phyloP scores from a whole-genome alignment of 2,329 filamentous ascomycete genomes.

The Hyphodiscus sp. region DNA sequence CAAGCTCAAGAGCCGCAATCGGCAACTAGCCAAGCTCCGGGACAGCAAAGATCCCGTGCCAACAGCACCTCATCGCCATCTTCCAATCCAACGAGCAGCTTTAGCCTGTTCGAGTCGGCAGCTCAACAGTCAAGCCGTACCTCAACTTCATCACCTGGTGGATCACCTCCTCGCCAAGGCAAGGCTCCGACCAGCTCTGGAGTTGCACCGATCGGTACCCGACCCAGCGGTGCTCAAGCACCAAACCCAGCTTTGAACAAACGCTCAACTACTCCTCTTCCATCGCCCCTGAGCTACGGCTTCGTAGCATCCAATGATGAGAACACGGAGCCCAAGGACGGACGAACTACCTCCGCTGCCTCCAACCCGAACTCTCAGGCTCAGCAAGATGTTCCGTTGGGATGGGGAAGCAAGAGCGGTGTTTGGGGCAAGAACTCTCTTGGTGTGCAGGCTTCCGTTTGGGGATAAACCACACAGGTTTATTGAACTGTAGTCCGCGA shows the following conservation, averaged over 20 bases:
- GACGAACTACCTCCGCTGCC: slow-evolving; percentile 44
- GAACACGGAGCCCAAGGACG: slow-evolving; percentile 35
- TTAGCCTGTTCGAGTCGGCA: slow-evolving; percentile 53
- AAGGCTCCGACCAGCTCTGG: slow-evolving; percentile 52
- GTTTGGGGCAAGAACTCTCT: slow-evolving; percentile 84
- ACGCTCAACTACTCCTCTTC: slow-evolving; percentile 80
- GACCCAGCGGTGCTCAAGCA: slow-evolving; percentile 55
- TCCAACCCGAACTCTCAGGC: slow-evolving; percentile 47
- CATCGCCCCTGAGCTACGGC: slow-evolving; percentile 78
- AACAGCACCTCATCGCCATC: slow-evolving; percentile 84
- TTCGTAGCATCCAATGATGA: slow-evolving; percentile 51
- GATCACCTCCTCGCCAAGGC: slow-evolving; percentile 67
- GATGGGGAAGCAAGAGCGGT: slow-evolving; percentile 69
- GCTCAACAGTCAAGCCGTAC: slow-evolving; percentile 68
- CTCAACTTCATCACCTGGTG: slow-evolving; percentile 78
- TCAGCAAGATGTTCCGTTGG: slow-evolving; percentile 39
- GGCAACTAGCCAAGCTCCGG: slow-evolving; percentile 32
- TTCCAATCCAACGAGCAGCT: slow-evolving; percentile 54
- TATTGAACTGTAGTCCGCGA: not conserved
- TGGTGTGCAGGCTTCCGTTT: slow-evolving; percentile 86
- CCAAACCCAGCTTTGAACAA: slow-evolving; percentile 54
- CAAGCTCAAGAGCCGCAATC: slow-evolving; percentile 42
- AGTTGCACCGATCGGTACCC: slow-evolving; percentile 90
- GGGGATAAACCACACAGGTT: slow-evolving; percentile 57
- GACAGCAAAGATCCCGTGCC: slow-evolving; percentile 52